Evolutionary conservation across 1,284 basidiomycete genomes (phyloP).

Genomic region (Tilletia walkeri): DNA sequence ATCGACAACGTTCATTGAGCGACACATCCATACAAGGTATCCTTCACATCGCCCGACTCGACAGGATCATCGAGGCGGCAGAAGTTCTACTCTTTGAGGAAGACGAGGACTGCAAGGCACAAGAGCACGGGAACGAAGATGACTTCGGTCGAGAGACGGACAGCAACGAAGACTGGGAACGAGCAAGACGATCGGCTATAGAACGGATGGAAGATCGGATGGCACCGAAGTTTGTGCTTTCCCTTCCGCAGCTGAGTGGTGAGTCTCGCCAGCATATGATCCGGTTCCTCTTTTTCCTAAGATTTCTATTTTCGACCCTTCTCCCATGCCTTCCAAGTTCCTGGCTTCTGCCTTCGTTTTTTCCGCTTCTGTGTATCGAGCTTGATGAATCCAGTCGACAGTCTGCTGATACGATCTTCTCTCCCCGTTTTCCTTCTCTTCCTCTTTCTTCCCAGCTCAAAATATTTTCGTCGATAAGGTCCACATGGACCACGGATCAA

Average conservation of each 20-base stretch:
- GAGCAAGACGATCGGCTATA: too few species aligned
- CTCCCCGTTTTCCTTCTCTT: neutral
- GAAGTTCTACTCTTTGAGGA: neutral
- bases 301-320: too few species aligned
- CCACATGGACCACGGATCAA: neutral
- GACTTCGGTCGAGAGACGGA: neutral
- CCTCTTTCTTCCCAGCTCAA: neutral
- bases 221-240: neutral
- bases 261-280: neutral
- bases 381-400: neutral
- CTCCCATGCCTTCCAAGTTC: too few species aligned
- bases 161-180: too few species aligned
- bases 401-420: too few species aligned
- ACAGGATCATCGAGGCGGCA: constrained; percentile 2
- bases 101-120: neutral
- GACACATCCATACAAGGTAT: neutral
- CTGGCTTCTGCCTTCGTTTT: neutral
- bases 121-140: neutral
- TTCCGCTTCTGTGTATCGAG: neutral
- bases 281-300: too few species aligned
- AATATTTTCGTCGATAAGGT: constrained; percentile 6
- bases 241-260: neutral
- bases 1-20: neutral
- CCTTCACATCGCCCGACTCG: neutral
- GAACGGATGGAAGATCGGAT: too few species aligned